Conservation (phyloP, 148 eudicot species). For the Persicaria tinctoria region DNA sequence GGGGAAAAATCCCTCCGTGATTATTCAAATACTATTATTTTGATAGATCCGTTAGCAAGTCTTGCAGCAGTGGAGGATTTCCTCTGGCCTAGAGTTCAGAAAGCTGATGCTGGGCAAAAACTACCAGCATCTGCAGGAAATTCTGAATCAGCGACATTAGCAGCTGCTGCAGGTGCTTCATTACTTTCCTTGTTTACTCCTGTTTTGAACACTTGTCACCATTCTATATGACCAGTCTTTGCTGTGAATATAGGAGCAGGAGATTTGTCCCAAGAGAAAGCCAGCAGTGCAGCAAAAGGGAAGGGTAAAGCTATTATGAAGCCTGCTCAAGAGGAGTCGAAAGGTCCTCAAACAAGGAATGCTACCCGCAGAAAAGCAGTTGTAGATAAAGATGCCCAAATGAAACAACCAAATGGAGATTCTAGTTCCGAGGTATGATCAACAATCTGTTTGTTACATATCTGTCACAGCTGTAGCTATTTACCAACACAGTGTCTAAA, state of each 20-base stretch:
- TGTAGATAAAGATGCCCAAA: conserved; percentile 61
- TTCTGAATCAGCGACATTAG: conserved; percentile 48
- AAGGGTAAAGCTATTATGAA: conserved; percentile 90
- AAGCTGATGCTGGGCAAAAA: conserved; percentile 76
- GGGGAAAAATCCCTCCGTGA: conserved; percentile 97
- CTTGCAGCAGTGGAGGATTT: conserved; percentile 93
- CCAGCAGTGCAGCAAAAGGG: conserved; percentile 58
- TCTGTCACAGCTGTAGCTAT: background rate
- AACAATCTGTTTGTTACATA: background rate
- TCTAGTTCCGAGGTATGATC: conserved; percentile 77
- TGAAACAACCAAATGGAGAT: conserved; percentile 59
- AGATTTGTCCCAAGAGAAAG: conserved; percentile 47
- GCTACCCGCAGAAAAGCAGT: conserved; percentile 74
- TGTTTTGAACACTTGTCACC: conserved; percentile 51
- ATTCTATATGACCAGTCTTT: conserved; percentile 68
- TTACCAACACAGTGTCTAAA: background rate
- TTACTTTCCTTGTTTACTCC: conserved; percentile 64
- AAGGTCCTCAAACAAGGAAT: conserved; percentile 91
- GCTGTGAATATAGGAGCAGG: conserved; percentile 58
- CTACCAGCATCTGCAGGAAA: conserved; percentile 53
- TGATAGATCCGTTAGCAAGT: conserved; percentile 97
- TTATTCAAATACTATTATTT: conserved; percentile 84
- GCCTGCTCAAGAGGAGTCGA: conserved; percentile 51
- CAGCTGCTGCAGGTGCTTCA: conserved; percentile 43
- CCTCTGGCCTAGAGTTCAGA: conserved; percentile 88